Conservation (phyloP, 2,329 filamentous ascomycete species). For the Diaporthe eres region DNA sequence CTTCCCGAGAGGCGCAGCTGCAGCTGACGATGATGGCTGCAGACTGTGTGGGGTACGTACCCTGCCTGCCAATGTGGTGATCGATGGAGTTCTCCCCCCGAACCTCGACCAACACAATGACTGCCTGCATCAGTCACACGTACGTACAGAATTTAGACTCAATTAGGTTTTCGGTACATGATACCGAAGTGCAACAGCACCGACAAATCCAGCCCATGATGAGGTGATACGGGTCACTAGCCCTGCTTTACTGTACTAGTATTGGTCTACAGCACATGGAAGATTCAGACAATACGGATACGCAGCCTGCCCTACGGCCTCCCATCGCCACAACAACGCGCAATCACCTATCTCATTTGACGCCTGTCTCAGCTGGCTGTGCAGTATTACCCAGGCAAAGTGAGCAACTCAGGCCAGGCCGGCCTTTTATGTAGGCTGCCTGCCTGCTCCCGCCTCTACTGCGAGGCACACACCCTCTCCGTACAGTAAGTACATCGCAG, state of each 20-base stretch:
- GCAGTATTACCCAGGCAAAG: background rate
- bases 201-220: background rate
- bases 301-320: background rate
- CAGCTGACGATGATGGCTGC: slow-evolving; percentile 30
- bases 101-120: background rate
- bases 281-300: background rate
- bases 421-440: background rate
- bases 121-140: background rate
- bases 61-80: background rate
- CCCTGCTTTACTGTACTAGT: background rate
- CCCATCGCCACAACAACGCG: slow-evolving; percentile 28
- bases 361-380: background rate
- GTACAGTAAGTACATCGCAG: too few species aligned
- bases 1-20: slow-evolving; percentile 34
- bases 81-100: background rate
- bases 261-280: background rate
- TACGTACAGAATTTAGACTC: background rate
- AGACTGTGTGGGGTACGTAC: slow-evolving; percentile 25
- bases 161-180: slow-evolving; percentile 16
- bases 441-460: background rate
- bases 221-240: background rate
- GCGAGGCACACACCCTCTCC: background rate
- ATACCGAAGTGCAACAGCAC: slow-evolving; percentile 13
- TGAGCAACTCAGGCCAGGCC: background rate
- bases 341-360: background rate